Evolutionary conservation across 352 stramenopile species (phyloP).

Genomic region (Hyaloperonospora brassicae): DNA sequence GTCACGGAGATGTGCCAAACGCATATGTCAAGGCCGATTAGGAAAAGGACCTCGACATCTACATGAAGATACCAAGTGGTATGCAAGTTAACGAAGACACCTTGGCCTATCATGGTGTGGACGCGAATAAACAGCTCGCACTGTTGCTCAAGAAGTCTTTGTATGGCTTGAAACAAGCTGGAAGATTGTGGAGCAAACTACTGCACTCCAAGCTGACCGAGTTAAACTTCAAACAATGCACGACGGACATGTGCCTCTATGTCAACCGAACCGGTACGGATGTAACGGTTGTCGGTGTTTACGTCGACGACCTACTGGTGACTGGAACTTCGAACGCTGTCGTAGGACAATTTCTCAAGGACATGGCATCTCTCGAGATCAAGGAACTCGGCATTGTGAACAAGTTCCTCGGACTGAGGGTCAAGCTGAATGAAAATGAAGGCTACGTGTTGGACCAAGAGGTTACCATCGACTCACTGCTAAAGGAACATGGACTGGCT

Average conservation of each 20-base stretch:
- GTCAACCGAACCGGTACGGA: no score
- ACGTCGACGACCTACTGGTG: not conserved
- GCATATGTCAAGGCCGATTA: no score
- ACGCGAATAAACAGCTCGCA: no score
- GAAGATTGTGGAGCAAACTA: not conserved
- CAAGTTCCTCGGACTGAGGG: not conserved
- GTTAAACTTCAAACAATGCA: not conserved
- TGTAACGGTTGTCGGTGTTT: no score
- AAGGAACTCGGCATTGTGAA: not conserved
- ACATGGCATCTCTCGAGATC: not conserved
- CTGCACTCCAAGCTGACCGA: not conserved
- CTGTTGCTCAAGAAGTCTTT: not conserved
- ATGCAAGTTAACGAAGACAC: no score
- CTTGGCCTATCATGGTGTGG: no score
- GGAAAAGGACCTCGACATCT: no score
- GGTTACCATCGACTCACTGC: not conserved
- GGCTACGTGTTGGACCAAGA: not conserved
- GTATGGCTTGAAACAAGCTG: not conserved
- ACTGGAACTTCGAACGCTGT: not conserved
- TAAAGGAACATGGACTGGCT: not conserved
- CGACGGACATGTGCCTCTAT: no score
- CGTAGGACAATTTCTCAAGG: not conserved
- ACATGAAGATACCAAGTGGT: no score
- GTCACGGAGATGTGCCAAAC: no score
- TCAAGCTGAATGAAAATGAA: not conserved